Base-by-base conservation (phyloP, 208 protist genomes). In the Trypanosoma grayi region DNA sequence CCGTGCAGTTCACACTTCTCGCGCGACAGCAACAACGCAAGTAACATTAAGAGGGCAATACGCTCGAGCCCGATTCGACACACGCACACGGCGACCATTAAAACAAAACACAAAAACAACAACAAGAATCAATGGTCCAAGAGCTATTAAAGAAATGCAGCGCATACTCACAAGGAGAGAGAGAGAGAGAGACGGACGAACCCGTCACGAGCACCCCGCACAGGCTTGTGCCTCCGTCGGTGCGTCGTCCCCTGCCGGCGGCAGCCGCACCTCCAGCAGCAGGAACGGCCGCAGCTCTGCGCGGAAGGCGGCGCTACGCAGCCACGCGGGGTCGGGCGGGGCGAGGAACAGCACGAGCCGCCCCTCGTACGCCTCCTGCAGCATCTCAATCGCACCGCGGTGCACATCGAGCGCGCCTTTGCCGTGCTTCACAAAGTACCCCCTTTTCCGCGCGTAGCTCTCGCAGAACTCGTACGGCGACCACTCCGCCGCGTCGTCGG, bases 281-380 rank as follows among this genome's bases (percentile, higher is more conserved):
- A 87, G 57, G 52, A 70, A 60, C 11, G 75, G 81, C 6, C 47
- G 56, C 22, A 88, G 47, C n/a, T 75, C 46, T 44, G 76, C 47
- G 20, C 61, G 43, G 50, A 85, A 93, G 43, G 68, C 60, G 25
- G 46, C 56, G 18, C 83, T 87, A 27, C 78, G 30, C 59, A 90
- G 41, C 43, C 81, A 70, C 37, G 81, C 74, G 27, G 81, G 14
- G 51, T 81, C 73, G 8, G 93, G 90, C 11, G 93, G 81, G 0
- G 77, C 71, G 56, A 95, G 95, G 73, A 92, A 97, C 11, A 98
- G 50, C 9, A 85, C 58, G 0, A 97, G 55, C 0, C 73, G 63
- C n/a, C 93, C 93, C 16, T 96, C 81, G 66, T 93, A 89, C 22
- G 86, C 90, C 39, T 97, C 91, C 63, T 93, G 85, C 25, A 97